A percentile compares a stretch with the other conserved stretches of the same genome.
Evolutionary conservation across 306 rosid species (phyloP).

Genomic region (Rubus parviflorus): DNA sequence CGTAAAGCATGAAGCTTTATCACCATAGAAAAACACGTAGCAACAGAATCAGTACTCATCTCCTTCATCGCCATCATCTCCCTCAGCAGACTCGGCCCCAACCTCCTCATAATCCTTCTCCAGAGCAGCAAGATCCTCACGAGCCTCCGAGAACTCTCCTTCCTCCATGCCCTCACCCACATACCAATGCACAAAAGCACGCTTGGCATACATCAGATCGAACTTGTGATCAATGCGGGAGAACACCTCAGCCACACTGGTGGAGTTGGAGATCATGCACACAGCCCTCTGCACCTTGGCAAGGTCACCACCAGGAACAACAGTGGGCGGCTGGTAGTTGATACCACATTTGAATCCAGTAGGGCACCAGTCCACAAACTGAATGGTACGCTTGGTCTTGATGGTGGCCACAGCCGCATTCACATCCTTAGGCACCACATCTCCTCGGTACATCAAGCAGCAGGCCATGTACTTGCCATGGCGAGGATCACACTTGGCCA

Average conservation of each 20-base stretch:
- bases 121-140: slow-evolving; percentile 91
- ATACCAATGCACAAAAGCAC: slow-evolving; percentile 96
- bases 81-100: slow-evolving; percentile 79
- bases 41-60: slow-evolving; percentile 48
- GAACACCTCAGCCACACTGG: slow-evolving; percentile 89
- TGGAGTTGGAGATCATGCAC: slow-evolving; percentile 90
- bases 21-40: background rate
- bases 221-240: slow-evolving; percentile 83
- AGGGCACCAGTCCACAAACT: slow-evolving; percentile 93
- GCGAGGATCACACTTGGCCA: slow-evolving; percentile 91
- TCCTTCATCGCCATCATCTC: slow-evolving; percentile 67
- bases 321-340: slow-evolving; percentile 86
- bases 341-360: slow-evolving; percentile 91
- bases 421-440: slow-evolving; percentile 88
- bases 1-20: background rate
- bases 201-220: slow-evolving; percentile 88
- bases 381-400: slow-evolving; percentile 84
- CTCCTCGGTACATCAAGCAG: slow-evolving; percentile 88
- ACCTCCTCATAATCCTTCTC: slow-evolving; percentile 95
- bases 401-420: slow-evolving; percentile 85
- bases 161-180: slow-evolving; percentile 98
- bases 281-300: slow-evolving; percentile 94
- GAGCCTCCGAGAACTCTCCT: slow-evolving; percentile 94
- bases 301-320: slow-evolving; percentile 85
- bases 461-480: slow-evolving; percentile 93